Evolutionary conservation across 2,329 filamentous ascomycete genomes (phyloP).

Genomic region (Neofusicoccum cordaticola): DNA sequence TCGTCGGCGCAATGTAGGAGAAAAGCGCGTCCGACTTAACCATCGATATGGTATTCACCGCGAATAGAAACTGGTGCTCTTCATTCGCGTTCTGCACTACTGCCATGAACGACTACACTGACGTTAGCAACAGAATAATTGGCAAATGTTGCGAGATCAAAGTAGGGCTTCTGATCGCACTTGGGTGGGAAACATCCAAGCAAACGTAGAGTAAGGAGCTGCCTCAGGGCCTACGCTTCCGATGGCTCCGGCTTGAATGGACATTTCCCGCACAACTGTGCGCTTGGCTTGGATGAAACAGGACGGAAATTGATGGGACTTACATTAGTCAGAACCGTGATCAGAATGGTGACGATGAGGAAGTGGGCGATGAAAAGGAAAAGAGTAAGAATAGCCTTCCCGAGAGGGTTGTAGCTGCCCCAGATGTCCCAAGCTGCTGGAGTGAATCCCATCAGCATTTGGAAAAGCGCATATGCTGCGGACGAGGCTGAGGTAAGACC

Average conservation of each 20-base stretch:
- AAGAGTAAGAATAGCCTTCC: slow-evolving; percentile 70
- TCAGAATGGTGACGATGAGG: slow-evolving; percentile 86
- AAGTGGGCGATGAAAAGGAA: slow-evolving; percentile 97
- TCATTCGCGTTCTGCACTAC: slow-evolving; percentile 91
- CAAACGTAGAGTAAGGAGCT: too few species aligned
- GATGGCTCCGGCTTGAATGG: too few species aligned
- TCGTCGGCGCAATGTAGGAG: slow-evolving; percentile 87
- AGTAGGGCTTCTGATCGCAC: background rate
- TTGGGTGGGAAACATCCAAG: background rate
- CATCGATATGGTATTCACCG: slow-evolving; percentile 96
- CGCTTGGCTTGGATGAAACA: too few species aligned
- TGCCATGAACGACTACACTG: slow-evolving; percentile 65
- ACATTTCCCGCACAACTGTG: too few species aligned
- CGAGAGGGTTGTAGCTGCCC: slow-evolving; percentile 77
- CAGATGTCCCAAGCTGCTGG: slow-evolving; percentile 90
- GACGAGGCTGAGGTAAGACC: slow-evolving; percentile 63
- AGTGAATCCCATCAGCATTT: slow-evolving; percentile 93
- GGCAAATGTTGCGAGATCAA: too few species aligned
- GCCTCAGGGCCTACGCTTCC: too few species aligned
- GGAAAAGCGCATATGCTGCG: slow-evolving; percentile 88
- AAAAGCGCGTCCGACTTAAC: slow-evolving; percentile 97
- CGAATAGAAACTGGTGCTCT: slow-evolving; percentile 89
- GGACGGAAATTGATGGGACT: background rate
- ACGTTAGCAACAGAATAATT: slow-evolving; percentile 53
- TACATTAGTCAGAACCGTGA: slow-evolving; percentile 56